Evolutionary conservation across 2,329 filamentous ascomycete genomes (phyloP), one percentile per base, ranked within the genome.

Genomic region (Blastomyces emzantsi): DNA sequence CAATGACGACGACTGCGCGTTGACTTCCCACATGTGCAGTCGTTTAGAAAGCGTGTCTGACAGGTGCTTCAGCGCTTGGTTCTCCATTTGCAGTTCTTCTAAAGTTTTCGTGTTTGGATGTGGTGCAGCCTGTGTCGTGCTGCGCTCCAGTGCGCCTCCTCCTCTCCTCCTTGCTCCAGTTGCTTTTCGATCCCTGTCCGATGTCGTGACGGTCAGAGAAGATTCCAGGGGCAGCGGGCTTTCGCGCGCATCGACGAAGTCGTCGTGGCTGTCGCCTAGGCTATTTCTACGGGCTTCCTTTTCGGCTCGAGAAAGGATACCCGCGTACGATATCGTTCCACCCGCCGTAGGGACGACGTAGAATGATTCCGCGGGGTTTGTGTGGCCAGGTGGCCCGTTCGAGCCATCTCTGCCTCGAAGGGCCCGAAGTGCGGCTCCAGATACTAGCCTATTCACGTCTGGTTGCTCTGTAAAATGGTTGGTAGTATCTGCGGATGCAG

Each of bases 321-420:
- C 92, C 55, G 94, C 92, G 72, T 97, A 99, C 0, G 92, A 94
- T 65, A 92, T 88, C 2, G 92, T 97, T 67, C 93, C 92, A 5
- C 94, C 93, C 22, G 90, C 91, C 0, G 90, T 90, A 3, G 93
- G 94, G 0, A 99, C 94, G 1, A 97, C 89, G 73, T 97, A 97
- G 78, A 99, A 99, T 9, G 90, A 94, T 67, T 85, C 83, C 7
- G 80, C 79, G 3, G 76, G 66, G 70, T 90, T 89, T 64, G 82
- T 84, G 6, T 52, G 52, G 39, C 52, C 41, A 17, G 76, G 78
- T 15, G 79, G 76, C n/a, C 77, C 73, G 19, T 82, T 82, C 36
- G 87, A 82, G 0, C 85, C 85, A 39, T 78, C 76, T 57, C 88
- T 87, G 63, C 90, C 87, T 25, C 86, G 83, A 52, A 96, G 82